phyloP scores from a whole-genome alignment of 2,329 filamentous ascomycete genomes.

The Blastomyces parvus region DNA sequence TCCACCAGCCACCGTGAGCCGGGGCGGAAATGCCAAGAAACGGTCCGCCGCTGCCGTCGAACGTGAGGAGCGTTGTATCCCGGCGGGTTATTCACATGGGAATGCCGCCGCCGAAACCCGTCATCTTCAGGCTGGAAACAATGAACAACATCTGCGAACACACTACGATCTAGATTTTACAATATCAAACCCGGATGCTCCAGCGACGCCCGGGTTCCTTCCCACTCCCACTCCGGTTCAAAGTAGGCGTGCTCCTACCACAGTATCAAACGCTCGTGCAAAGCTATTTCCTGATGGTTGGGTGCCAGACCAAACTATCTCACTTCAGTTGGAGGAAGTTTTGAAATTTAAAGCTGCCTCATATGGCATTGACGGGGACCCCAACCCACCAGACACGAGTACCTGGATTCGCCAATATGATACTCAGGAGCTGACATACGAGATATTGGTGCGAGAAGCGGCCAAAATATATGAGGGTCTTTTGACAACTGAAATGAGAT shows the following conservation, averaged over 20 bases:
- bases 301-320: neutral
- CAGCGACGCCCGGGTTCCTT: neutral
- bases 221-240: too few relatives aligned
- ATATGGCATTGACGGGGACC: neutral
- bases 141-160: neutral
- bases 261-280: too few relatives aligned
- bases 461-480: neutral
- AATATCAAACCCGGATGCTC: neutral
- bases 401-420: neutral
- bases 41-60: neutral
- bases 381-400: neutral
- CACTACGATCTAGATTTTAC: neutral
- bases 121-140: neutral
- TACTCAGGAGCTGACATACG: neutral
- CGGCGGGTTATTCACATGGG: neutral
- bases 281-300: neutral
- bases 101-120: neutral
- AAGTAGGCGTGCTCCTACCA: too few relatives aligned
- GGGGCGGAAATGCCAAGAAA: neutral
- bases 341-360: neutral
- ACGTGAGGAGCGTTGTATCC: neutral
- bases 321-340: neutral
- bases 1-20: neutral
- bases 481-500: neutral
- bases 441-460: neutral